These are phyloP conservation scores for Leccinum pachyderme DNA, from an alignment of 1,284 basidiomycete genomes.

Conservation along the genomic window DNA sequence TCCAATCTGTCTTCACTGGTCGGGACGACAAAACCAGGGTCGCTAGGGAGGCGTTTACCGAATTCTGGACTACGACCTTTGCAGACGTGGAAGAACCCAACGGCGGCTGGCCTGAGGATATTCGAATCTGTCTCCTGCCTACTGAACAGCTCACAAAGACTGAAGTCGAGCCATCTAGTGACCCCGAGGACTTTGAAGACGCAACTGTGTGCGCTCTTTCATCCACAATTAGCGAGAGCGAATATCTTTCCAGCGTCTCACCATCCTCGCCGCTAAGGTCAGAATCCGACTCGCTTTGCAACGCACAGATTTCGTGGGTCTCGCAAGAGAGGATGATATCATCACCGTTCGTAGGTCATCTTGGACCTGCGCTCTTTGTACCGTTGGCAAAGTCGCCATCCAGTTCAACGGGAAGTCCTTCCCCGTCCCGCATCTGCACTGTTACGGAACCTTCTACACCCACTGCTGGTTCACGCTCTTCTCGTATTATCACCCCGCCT, in stretches of 20 bases:
- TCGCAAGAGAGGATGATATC: neutral
- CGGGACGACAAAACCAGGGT: constrained; percentile 42
- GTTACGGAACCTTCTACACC: constrained; percentile 28
- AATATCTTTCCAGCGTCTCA: constrained; percentile 9
- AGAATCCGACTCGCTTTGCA: constrained; percentile 9
- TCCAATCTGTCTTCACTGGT: constrained; percentile 54
- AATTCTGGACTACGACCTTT: constrained; percentile 56
- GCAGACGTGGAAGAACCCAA: constrained; percentile 39
- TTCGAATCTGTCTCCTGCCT: constrained; percentile 40
- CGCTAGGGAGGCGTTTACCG: constrained; percentile 47
- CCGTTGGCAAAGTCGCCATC: constrained; percentile 1
- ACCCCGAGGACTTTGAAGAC: constrained; percentile 27
- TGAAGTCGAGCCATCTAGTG: constrained; percentile 21
- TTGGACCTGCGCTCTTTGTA: constrained; percentile 30
- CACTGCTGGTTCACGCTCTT: constrained; percentile 10
- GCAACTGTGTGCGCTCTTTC: constrained; percentile 5
- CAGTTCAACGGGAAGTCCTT: constrained; percentile 6
- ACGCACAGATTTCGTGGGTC: neutral
- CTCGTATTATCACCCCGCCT: constrained; percentile 26
- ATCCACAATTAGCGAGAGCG: constrained; percentile 1
- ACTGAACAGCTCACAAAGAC: neutral
- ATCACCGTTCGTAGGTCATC: constrained; percentile 29
- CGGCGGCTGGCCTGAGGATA: constrained; percentile 49
- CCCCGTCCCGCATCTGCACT: neutral
- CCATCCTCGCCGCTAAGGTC: constrained; percentile 6